These are phyloP conservation scores for Ailanthus altissimus DNA, from an alignment of 345 rosid species.

Conservation along the genomic window DNA sequence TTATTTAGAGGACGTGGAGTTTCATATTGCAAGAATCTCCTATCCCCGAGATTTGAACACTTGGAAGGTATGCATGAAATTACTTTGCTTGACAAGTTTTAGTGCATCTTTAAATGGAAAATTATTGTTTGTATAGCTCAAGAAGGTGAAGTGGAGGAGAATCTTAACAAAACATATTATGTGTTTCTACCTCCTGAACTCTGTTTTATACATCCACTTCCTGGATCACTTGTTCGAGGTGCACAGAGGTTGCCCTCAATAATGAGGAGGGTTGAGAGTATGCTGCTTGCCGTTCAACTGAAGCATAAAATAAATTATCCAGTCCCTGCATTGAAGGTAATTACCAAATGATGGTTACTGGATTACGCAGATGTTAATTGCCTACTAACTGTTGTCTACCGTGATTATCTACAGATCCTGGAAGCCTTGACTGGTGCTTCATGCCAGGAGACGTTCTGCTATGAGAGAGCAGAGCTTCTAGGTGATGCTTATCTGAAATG, in stretches of 20 bases:
- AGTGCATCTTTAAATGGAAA: constrained; percentile 23
- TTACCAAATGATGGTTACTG: neutral
- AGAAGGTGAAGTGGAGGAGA: constrained; percentile 74
- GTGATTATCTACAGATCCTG: constrained; percentile 56
- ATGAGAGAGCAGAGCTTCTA: constrained; percentile 97
- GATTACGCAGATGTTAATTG: neutral
- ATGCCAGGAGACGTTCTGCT: constrained; percentile 98
- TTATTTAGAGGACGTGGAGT: constrained; percentile 96
- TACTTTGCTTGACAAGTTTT: constrained; percentile 1
- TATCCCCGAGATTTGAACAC: constrained; percentile 94
- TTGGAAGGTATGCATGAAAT: constrained; percentile 53
- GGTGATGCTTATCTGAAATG: constrained; percentile 99
- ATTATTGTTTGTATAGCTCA: constrained; percentile 16
- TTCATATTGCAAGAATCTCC: constrained; percentile 95
- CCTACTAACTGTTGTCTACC: constrained; percentile 16
- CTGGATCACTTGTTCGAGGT: constrained; percentile 93
- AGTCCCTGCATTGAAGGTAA: constrained; percentile 82
- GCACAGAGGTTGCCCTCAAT: constrained; percentile 96
- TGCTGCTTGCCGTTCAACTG: constrained; percentile 87
- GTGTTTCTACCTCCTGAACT: constrained; percentile 96
- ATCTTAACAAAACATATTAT: constrained; percentile 80
- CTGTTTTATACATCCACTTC: constrained; percentile 91
- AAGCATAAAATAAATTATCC: constrained; percentile 65
- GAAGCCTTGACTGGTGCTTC: constrained; percentile 99
- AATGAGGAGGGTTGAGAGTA: constrained; percentile 98